Conservation (phyloP, 1,139 yeast genomes). For the Sugiyamaella grinbergsii region DNA sequence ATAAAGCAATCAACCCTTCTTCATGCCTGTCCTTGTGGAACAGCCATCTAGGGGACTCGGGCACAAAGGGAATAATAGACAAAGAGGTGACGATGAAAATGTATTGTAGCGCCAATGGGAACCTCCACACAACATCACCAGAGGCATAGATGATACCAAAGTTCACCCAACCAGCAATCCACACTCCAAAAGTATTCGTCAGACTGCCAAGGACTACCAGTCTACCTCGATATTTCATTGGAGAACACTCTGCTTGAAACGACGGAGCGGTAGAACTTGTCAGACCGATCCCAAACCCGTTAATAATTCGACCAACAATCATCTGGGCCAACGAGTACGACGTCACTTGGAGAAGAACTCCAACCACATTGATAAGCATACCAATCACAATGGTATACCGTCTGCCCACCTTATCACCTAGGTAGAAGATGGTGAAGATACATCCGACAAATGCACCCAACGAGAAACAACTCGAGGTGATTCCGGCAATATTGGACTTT, state of each 20-base stretch:
- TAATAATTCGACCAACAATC: constrained; percentile 55
- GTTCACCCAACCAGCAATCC: constrained; percentile 24
- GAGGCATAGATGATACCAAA: constrained; percentile 22
- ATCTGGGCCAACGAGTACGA: constrained; percentile 47
- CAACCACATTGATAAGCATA: constrained; percentile 47
- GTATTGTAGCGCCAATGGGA: constrained; percentile 69
- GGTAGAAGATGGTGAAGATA: constrained; percentile 17
- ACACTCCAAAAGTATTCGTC: constrained; percentile 22
- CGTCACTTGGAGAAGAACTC: constrained; percentile 40
- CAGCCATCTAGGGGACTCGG: constrained; percentile 78
- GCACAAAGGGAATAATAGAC: constrained; percentile 53
- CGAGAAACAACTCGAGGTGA: constrained; percentile 25
- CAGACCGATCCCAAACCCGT: constrained; percentile 47
- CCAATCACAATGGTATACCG: constrained; percentile 40
- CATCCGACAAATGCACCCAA: constrained; percentile 25
- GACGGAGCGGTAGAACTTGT: constrained; percentile 29
- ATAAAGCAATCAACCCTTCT: constrained; percentile 17
- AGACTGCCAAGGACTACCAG: constrained; percentile 21
- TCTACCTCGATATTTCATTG: constrained; percentile 27
- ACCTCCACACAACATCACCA: constrained; percentile 49
- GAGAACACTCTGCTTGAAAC: constrained; percentile 29
- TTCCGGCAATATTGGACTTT: constrained; percentile 23
- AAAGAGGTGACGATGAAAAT: constrained; percentile 60
- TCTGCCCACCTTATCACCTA: constrained; percentile 24
- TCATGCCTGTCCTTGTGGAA: constrained; percentile 44